Evolutionary conservation across 192 early-diverging fungal species (phyloP), one percentile per base, ranked within the genome.

Genomic region (Chytriomyces sp.): DNA sequence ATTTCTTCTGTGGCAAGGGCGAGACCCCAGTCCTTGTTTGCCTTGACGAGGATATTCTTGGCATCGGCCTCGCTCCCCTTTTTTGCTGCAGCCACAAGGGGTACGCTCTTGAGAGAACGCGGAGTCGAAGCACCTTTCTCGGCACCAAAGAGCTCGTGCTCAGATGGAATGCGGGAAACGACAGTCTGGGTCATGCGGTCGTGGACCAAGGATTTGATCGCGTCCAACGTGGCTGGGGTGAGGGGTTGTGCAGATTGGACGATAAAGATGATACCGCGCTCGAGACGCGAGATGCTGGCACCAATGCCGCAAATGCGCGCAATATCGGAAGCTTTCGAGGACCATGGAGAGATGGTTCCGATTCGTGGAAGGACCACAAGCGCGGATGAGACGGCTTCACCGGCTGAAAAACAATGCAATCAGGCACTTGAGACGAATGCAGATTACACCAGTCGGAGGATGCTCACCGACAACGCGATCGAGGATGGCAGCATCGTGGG

Each of bases 341-440:
- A 96, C 98, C 98, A 99, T 19, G 98, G 98, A 7, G 94, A 95
- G 71, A 99, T 99, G 28, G 96, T 99, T 31, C 98, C 98, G 64
- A 85, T 83, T 14, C 96, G 88, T 1, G 98, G 98, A 57, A 98
- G 77, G 36, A 98, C 92, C 37, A 95, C 72, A 60, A 93, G 52
- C 7, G 58, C 25, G n/a, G n/a, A n/a, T n/a, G n/a, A n/a, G n/a
- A n/a, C 19, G 79, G 73, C 25, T 72, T 80, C 14, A 76, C 77
- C 76, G 62, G 81, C 40, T 53, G 74, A 5, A 57, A 53, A 33
- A 56, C 82, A 22, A 44, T 72, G 39, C 54, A 59, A 19, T 8
- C 74, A 6, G 62, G 74, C n/a, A n/a, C n/a, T n/a, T n/a, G n/a
- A n/a, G n/a, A n/a, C n/a, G n/a, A n/a, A n/a, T n/a, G n/a, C n/a